Percentiles rank a stretch among this genome's conserved stretches.
These are phyloP conservation scores for Penicillium salamii DNA, from an alignment of 495 filamentous ascomycete genomes.

Conservation along the genomic window DNA sequence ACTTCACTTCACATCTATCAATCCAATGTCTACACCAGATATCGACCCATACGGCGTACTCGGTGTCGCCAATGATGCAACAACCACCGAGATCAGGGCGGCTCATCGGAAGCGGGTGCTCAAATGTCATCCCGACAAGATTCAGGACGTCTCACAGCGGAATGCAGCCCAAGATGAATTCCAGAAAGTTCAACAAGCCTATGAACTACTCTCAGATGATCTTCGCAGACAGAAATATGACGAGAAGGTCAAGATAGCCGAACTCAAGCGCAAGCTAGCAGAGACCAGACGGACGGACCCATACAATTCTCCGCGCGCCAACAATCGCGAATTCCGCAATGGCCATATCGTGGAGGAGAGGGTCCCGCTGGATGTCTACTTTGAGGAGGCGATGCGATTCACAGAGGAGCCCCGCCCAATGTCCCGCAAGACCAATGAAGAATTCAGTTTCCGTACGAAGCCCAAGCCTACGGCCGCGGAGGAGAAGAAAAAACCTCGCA, in stretches of 20 bases:
- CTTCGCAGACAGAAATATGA: slow-evolving; percentile 71
- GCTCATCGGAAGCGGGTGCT: slow-evolving; percentile 91
- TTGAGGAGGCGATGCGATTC: slow-evolving; percentile 38
- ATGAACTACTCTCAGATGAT: slow-evolving; percentile 85
- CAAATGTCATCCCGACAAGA: slow-evolving; percentile 93
- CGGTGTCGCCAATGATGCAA: slow-evolving; percentile 72
- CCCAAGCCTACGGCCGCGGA: slow-evolving; percentile 29
- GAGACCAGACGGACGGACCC: slow-evolving; percentile 34
- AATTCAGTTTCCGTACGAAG: slow-evolving; percentile 37
- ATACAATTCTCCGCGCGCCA: slow-evolving; percentile 22
- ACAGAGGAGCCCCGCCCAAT: slow-evolving; percentile 37
- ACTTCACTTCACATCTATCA: slow-evolving; percentile 5
- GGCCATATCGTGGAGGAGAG: slow-evolving; percentile 47
- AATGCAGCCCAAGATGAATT: slow-evolving; percentile 77
- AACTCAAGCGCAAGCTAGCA: slow-evolving; percentile 53
- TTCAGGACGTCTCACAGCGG: slow-evolving; percentile 69
- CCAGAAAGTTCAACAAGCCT: slow-evolving; percentile 89
- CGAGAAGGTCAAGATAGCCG: slow-evolving; percentile 62
- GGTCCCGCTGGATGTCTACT: slow-evolving; percentile 35
- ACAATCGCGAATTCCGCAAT: slow-evolving; percentile 42
- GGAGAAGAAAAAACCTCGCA: slow-evolving; percentile 34
- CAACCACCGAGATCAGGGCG: slow-evolving; percentile 68
- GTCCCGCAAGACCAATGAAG: slow-evolving; percentile 43
- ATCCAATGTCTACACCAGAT: slow-evolving; percentile 60
- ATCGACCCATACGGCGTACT: slow-evolving; percentile 82